Evolutionary conservation across 169 alveolate genomes (phyloP), one percentile per base, ranked within the genome.

Genomic region (Theileria orientalis): DNA sequence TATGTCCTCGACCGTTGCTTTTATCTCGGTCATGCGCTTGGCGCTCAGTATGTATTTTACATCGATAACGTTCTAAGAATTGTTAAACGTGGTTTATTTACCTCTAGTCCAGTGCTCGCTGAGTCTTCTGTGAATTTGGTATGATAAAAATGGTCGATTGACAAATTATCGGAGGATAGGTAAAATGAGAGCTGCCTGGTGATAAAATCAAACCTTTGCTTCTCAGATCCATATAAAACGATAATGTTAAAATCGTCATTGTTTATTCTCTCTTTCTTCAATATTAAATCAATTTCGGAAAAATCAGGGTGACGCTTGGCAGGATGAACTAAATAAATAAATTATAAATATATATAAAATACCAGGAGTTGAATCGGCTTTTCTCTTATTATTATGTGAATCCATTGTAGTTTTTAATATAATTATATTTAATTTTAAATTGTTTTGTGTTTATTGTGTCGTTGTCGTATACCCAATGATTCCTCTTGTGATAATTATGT

Each of bases 21-120:
- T 71, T 0, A 79, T 52, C 56, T 70, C 83, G 1, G 60, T 59
- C 87, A 79, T 79, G 49, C 87, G 44, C 70, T 79, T 79, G 63
- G 87, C 82, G 30, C 87, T 79, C 21, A 70, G 37, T 29, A 79
- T 71, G 42, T 79, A 79, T 71, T 79, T 79, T 23, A 79, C 66
- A 59, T 79, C 87, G 75, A 79, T 25, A 14, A 72, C 82, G 30
- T 79, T 59, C 87, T 79, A 40, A 21, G n/a, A 19, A 27, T 7
- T 16, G 44, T 6, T 16, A 2, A 67, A 33, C 37, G 3, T 7
- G 3, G 11, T 41, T 13, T n/a, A 47, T 40, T 0, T 54, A 79
- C 87, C 70, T 79, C 83, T 40, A 70, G 61, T 21, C 83, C 87
- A 19, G 40, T 19, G 40, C 37, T 79, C 9, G 76, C 66, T 13